These are phyloP conservation scores for Clathrospora elynae DNA, from an alignment of 2,329 filamentous ascomycete genomes.

Conservation along the genomic window DNA sequence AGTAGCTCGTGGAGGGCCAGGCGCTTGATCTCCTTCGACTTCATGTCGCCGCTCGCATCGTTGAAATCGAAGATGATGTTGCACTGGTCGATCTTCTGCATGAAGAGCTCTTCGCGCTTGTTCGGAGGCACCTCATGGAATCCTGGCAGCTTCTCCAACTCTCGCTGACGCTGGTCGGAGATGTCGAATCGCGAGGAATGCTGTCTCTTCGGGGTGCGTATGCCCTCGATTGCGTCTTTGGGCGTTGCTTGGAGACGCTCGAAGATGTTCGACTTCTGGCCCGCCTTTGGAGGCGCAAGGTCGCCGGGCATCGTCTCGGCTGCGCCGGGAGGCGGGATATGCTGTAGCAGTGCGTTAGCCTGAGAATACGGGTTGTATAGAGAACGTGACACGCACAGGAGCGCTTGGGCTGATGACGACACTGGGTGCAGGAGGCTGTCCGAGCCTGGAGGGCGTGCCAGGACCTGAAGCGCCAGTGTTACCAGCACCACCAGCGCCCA, in stretches of 20 bases:
- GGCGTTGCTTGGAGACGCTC: constrained; percentile 90
- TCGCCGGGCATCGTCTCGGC: constrained; percentile 98
- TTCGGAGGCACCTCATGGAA: constrained; percentile 98
- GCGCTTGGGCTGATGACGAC: constrained; percentile 95
- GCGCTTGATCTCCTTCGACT: constrained; percentile 99
- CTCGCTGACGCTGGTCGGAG: constrained; percentile 83
- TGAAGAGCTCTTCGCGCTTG: constrained; percentile 92
- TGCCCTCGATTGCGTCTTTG: constrained; percentile 93
- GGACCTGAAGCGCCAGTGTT: constrained; percentile 55
- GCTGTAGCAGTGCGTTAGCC: constrained; percentile 58
- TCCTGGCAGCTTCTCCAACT: constrained; percentile 94
- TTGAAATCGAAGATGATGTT: constrained; percentile 99
- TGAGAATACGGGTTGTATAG: background rate
- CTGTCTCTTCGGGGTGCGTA: constrained; percentile 93
- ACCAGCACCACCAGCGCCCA: constrained; percentile 42
- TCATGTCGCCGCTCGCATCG: constrained; percentile 97
- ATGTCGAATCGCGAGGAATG: constrained; percentile 98
- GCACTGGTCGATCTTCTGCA: constrained; percentile 99
- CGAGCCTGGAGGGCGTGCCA: constrained; percentile 67
- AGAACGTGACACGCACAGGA: constrained; percentile 55
- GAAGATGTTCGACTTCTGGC: constrained; percentile 85
- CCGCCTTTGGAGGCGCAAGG: constrained; percentile 88
- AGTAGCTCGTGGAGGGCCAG: constrained; percentile 93
- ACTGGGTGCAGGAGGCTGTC: constrained; percentile 73
- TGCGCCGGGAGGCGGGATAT: constrained; percentile 88